phyloP scores from a whole-genome alignment of 306 rosid genomes.

The Citrullus amarus region DNA sequence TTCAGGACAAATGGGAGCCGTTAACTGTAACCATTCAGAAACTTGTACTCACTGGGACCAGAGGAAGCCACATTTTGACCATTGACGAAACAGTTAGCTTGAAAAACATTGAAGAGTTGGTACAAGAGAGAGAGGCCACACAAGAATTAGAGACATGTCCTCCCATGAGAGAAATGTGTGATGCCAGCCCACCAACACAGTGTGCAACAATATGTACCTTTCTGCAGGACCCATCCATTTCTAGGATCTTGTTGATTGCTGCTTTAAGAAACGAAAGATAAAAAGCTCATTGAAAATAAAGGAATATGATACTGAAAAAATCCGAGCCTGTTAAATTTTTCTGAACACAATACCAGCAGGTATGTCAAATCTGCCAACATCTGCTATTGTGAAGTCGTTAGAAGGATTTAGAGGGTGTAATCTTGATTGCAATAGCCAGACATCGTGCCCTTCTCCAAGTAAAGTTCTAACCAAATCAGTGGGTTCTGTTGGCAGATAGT shows the following conservation, averaged over 20 bases:
- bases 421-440: slow-evolving; percentile 24
- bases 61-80: slow-evolving; percentile 31
- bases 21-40: neutral
- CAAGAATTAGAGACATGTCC: slow-evolving; percentile 16
- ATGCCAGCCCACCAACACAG: slow-evolving; percentile 27
- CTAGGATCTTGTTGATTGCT: slow-evolving; percentile 23
- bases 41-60: slow-evolving; percentile 12
- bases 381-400: slow-evolving; percentile 21
- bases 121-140: slow-evolving; percentile 27
- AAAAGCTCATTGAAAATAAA: neutral
- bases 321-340: neutral
- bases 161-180: slow-evolving; percentile 28
- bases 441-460: slow-evolving; percentile 22
- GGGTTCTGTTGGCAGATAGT: slow-evolving; percentile 19
- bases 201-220: slow-evolving; percentile 25
- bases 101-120: slow-evolving; percentile 31
- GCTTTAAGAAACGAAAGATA: neutral
- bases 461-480: slow-evolving; percentile 20
- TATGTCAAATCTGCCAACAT: slow-evolving; percentile 26
- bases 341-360: slow-evolving; percentile 20
- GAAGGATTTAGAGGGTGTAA: slow-evolving; percentile 20
- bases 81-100: slow-evolving; percentile 12
- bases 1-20: too few species aligned
- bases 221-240: slow-evolving; percentile 8
- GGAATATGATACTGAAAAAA: neutral